Base-by-base conservation (phyloP, 306 rosid genomes). In the Ziziphus jujuba region DNA sequence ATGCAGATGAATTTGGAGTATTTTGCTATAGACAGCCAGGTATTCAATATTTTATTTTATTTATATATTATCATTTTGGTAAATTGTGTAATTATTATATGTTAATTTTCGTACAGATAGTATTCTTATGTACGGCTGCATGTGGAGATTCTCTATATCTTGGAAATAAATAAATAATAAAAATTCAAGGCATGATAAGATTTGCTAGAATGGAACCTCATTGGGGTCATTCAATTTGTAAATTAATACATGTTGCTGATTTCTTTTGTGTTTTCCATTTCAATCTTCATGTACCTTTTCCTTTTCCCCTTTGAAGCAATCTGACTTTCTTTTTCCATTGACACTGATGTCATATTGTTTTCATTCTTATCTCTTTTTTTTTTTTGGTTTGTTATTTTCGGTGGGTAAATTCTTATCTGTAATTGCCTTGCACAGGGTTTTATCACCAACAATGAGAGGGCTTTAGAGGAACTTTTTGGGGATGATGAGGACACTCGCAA, bases 1-100 rank as follows among this genome's bases (percentile, higher is more conserved):
- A 44, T 84, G 93, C 91, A 93, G 98, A 88, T 93, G 98, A 93
- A 93, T 82, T 80, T 93, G 89, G 98, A 93, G 77, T 93, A 86
- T 73, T 93, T 88, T 82, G 87, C 97, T 40, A 93, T 89, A 63
- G 98, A 93, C 77, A 78, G 91, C 78, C 98, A 93, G 98, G 98
- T 93, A 82, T 69, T 70, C 59, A 55, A 61, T 72, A 63, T 70
- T 78, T 9, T 40, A 57, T 58, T 71, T 8, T n/a, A n/a, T 40
- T 40, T 40, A 8, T 50, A 7, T 16, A 15, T 19, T 3, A 4
- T 16, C 55, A 7, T 15, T 2, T 50, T 17, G 6, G 19, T 7
- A 15, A 7, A 7, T 16, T n/a, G 20, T 50, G 45, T 40, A 36
- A 40, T 8, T 0, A 8, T 12, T 7, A 7, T 9, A 40, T 40